phyloP scores from a whole-genome alignment of 2,329 filamentous ascomycete genomes.

The Blastomyces gilchristii region DNA sequence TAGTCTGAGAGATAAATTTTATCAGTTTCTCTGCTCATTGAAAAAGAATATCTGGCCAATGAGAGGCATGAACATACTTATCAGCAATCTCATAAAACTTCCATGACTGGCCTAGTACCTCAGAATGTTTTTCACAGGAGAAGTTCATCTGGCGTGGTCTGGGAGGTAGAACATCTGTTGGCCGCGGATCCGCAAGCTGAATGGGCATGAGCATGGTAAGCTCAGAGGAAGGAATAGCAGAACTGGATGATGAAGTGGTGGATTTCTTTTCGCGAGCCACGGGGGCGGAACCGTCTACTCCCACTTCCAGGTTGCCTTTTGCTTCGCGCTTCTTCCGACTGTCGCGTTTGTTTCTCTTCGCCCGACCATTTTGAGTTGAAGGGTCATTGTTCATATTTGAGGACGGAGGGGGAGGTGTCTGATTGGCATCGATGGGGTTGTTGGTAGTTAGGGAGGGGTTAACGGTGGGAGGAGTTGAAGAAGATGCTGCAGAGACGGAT shows the following conservation, averaged over 20 bases:
- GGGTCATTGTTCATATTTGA: slow-evolving; percentile 8
- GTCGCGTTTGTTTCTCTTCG: slow-evolving; percentile 35
- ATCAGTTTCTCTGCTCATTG: not conserved
- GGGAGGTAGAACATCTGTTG: slow-evolving; percentile 30
- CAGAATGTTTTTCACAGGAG: slow-evolving; percentile 28
- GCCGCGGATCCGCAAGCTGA: slow-evolving; percentile 31
- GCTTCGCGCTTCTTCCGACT: slow-evolving; percentile 37
- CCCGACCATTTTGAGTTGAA: slow-evolving; percentile 12
- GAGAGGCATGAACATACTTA: slow-evolving; percentile 19
- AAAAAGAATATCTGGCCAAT: not conserved
- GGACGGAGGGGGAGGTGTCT: not conserved
- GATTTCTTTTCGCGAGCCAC: not conserved
- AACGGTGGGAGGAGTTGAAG: slow-evolving; percentile 27
- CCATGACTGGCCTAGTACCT: slow-evolving; percentile 28
- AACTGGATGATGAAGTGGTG: slow-evolving; percentile 3
- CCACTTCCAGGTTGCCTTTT: slow-evolving; percentile 21
- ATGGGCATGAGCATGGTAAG: slow-evolving; percentile 33
- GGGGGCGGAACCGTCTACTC: slow-evolving; percentile 27
- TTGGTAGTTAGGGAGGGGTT: slow-evolving; percentile 28
- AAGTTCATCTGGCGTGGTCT: slow-evolving; percentile 33
- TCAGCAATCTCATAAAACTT: slow-evolving; percentile 36
- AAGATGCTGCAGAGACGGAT: not conserved
- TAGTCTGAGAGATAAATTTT: slow-evolving; percentile 28
- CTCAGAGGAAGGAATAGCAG: slow-evolving; percentile 29
- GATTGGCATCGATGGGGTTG: slow-evolving; percentile 13